A percentile compares a stretch with the other conserved stretches of the same genome.
Conservation (phyloP, 2,329 filamentous ascomycete genomes). For the Colletotrichum spinosum region DNA sequence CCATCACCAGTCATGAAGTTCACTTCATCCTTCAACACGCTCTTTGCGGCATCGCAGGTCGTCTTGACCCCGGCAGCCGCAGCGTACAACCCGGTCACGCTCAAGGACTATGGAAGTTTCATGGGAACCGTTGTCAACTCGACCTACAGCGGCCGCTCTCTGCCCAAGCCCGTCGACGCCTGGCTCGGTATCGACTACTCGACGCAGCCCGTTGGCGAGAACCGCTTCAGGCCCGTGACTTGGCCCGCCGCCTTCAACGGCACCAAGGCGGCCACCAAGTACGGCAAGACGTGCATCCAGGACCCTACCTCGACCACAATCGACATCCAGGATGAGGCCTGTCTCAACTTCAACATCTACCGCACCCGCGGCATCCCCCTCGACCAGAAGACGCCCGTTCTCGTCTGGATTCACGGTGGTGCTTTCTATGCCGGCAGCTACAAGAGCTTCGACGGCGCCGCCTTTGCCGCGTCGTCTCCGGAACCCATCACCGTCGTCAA, state of each 20-base stretch:
- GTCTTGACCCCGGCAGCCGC: conserved; percentile 19
- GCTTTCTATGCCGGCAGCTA: conserved; percentile 49
- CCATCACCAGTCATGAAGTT: conserved; percentile 20
- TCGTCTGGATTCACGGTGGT: conserved; percentile 55
- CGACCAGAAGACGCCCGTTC: conserved; percentile 49
- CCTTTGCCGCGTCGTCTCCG: conserved; percentile 46
- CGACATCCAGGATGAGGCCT: conserved; percentile 44
- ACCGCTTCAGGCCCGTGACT: conserved; percentile 53
- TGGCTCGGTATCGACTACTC: conserved; percentile 62
- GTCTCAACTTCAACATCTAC: conserved; percentile 55
- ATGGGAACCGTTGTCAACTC: conserved; percentile 50
- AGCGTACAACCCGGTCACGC: conserved; percentile 38
- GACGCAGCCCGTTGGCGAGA: conserved; percentile 51
- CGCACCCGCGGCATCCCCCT: conserved; percentile 48
- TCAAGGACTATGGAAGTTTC: conserved; percentile 55
- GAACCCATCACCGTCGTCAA: conserved; percentile 72
- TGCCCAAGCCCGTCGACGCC: conserved; percentile 54
- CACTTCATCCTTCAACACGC: conserved; percentile 18
- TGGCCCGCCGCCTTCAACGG: conserved; percentile 55
- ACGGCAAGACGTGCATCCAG: conserved; percentile 58
- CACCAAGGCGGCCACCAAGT: conserved; percentile 49
- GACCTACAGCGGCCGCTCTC: conserved; percentile 46
- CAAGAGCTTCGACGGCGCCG: conserved; percentile 49
- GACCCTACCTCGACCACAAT: conserved; percentile 41
- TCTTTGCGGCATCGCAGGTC: conserved; percentile 29